These are phyloP conservation scores for Pseudocercospora macadamiae DNA, from an alignment of 2,329 filamentous ascomycete species.

Conservation along the genomic window DNA sequence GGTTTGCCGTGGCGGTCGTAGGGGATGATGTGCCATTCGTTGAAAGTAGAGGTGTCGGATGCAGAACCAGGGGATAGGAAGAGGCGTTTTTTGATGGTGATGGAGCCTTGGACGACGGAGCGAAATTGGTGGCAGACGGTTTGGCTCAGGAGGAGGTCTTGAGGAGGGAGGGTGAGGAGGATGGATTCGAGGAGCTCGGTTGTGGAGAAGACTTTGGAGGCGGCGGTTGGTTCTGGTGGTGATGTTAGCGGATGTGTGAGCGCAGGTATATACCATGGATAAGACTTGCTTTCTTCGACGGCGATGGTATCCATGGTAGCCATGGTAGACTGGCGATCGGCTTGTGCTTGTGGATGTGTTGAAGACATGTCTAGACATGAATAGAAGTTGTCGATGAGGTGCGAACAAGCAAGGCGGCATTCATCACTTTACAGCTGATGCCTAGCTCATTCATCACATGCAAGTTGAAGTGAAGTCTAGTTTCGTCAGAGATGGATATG, in stretches of 20 bases:
- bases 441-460: not conserved
- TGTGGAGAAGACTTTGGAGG: not conserved
- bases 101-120: not conserved
- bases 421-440: no score
- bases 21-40: not conserved
- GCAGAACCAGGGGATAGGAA: not conserved
- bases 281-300: not conserved
- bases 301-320: not conserved
- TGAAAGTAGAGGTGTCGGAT: not conserved
- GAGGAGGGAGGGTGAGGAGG: not conserved
- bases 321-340: not conserved
- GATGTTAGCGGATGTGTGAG: not conserved
- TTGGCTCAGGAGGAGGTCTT: not conserved
- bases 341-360: no score
- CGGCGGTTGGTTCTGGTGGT: not conserved
- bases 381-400: no score
- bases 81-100: not conserved
- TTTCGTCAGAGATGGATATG: no score
- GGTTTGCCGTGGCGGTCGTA: no score
- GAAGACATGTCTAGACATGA: no score
- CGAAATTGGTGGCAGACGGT: not conserved
- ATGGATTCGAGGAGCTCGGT: slow-evolving; percentile 6
- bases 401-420: no score
- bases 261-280: no score
- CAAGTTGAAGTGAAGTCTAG: no score